Conservation (phyloP, 768 basidiomycete genomes). For the Cystobasidium ongulense region DNA sequence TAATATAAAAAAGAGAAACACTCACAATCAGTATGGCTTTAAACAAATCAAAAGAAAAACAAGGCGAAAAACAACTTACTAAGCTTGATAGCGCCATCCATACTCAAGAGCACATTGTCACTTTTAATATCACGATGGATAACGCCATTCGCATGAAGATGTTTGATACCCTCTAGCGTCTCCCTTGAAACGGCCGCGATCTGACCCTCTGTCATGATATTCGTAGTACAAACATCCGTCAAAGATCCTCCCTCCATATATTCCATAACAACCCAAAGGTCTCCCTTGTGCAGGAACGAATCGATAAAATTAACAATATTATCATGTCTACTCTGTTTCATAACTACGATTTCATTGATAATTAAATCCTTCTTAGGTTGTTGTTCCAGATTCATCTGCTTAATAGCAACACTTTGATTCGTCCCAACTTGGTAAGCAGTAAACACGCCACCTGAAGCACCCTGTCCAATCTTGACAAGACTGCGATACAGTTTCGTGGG, state of each 20-base stretch:
- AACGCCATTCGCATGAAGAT: conserved; percentile 87
- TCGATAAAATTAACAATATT: conserved; percentile 76
- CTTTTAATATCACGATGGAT: conserved; percentile 95
- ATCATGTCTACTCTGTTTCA: conserved; percentile 95
- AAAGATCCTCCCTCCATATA: conserved; percentile 90
- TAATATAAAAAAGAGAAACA: conserved; percentile 46
- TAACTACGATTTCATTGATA: conserved; percentile 93
- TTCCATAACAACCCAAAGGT: conserved; percentile 99
- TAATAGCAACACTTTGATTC: conserved; percentile 90
- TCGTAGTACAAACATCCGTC: conserved; percentile 91
- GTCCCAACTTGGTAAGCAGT: conserved; percentile 96
- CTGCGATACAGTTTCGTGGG: conserved; percentile 87
- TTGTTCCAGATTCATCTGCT: conserved; percentile 99
- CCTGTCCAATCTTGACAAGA: conserved; percentile 94
- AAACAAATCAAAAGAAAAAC: conserved; percentile 68
- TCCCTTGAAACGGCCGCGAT: conserved; percentile 94
- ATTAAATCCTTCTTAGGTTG: conserved; percentile 95
- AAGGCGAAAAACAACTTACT: conserved; percentile 68
- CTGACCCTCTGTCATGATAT: conserved; percentile 96
- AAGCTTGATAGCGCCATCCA: conserved; percentile 89
- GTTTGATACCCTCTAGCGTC: conserved; percentile 79
- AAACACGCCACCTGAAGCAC: conserved; percentile 95
- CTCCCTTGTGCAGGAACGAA: conserved; percentile 85
- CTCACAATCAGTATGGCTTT: conserved; percentile 48
- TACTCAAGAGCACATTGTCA: conserved; percentile 76